Percentiles rank a stretch among this genome's conserved stretches.
Conservation (phyloP, 192 early-diverging fungal species). For the Fimicolochytrium jonesii region DNA sequence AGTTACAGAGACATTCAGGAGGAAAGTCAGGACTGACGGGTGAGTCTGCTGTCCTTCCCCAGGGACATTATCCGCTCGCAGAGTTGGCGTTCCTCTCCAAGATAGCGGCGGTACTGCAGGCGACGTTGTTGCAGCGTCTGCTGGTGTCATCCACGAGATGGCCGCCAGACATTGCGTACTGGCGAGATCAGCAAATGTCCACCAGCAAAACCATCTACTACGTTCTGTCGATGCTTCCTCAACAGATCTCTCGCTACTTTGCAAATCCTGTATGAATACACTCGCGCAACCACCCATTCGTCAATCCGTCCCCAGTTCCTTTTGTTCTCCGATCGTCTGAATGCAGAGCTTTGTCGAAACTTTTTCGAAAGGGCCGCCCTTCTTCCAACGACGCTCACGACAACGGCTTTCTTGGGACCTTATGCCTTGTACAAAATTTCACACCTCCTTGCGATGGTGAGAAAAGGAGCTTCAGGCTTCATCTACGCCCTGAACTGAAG, state of each 20-base stretch:
- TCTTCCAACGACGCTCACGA: neutral
- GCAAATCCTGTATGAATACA: neutral
- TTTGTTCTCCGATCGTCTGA: conserved; percentile 4
- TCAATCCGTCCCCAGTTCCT: conserved; percentile 15
- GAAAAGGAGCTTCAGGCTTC: too few relatives aligned
- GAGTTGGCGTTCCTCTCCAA: conserved; percentile 22
- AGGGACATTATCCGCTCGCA: conserved; percentile 1
- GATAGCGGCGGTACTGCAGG: conserved; percentile 20
- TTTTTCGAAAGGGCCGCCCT: neutral
- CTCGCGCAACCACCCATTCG: conserved; percentile 7
- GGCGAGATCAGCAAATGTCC: conserved; percentile 19
- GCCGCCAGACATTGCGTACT: conserved; percentile 21
- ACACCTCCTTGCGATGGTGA: too few relatives aligned
- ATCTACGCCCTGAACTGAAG: too few relatives aligned
- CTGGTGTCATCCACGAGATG: conserved; percentile 16
- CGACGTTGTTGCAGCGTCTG: conserved; percentile 18
- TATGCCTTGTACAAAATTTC: too few relatives aligned
- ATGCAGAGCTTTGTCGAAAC: neutral
- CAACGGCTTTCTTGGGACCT: conserved; percentile 5
- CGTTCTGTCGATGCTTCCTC: conserved; percentile 20
- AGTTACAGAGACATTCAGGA: neutral
- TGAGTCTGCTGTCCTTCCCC: neutral
- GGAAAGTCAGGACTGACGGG: neutral
- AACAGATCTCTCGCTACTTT: conserved; percentile 12
- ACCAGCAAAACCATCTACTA: conserved; percentile 11